Evolutionary conservation across 2,329 filamentous ascomycete genomes (phyloP).

Genomic region (Fusarium scirpi): DNA sequence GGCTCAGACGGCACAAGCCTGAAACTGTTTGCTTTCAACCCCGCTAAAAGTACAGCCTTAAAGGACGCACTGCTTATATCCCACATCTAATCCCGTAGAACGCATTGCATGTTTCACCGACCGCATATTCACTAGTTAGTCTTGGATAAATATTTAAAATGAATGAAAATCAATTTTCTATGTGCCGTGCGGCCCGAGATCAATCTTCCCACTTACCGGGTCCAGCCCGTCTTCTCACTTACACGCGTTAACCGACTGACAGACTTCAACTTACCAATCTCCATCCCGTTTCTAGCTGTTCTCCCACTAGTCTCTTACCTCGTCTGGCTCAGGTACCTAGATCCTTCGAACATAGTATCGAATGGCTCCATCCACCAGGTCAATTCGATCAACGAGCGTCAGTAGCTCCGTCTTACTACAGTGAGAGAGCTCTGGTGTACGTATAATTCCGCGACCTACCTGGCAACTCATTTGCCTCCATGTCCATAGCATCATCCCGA

Average conservation of each 20-base stretch:
- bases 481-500: neutral
- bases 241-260: neutral
- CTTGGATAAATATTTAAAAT: neutral
- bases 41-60: neutral
- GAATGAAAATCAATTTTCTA: neutral
- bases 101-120: neutral
- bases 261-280: neutral
- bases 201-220: neutral
- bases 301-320: no score
- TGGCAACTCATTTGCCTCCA: neutral
- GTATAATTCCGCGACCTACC: no score
- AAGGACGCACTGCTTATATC: neutral
- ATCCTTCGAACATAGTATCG: no score
- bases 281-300: neutral
- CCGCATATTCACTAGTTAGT: neutral
- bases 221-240: neutral
- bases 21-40: conserved; percentile 10
- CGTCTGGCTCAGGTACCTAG: no score
- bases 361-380: neutral
- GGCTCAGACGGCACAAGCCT: conserved; percentile 37
- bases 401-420: no score
- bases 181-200: neutral
- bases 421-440: no score
- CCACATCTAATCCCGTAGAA: neutral
- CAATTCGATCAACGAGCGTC: neutral